A percentile compares a stretch with the other conserved stretches of the same genome.
Conservation (phyloP, 257 asterid species). For the Paulownia fortunei region DNA sequence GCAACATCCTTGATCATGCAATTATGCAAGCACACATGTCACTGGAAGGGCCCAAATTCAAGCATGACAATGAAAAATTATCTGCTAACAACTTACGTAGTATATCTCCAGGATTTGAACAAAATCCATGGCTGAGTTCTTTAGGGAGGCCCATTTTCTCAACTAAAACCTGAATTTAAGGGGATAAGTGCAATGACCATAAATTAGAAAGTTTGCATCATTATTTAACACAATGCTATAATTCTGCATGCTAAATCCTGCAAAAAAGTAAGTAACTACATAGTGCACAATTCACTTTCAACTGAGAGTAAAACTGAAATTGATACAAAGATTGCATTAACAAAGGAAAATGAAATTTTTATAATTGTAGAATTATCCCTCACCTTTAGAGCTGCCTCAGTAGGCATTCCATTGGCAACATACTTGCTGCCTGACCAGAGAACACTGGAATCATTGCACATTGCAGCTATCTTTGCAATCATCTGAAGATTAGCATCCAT, state of each 20-base stretch:
- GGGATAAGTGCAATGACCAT: no score
- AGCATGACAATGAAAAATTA: neutral
- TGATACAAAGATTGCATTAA: no score
- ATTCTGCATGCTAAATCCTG: no score
- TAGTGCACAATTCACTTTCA: no score
- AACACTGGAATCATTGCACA: conserved; percentile 61
- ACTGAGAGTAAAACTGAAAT: no score
- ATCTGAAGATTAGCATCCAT: conserved; percentile 60
- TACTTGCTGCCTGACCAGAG: conserved; percentile 13
- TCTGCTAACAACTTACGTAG: neutral
- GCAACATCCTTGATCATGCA: no score
- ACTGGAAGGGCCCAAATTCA: neutral
- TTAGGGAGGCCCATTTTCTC: conserved; percentile 74
- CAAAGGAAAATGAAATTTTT: neutral
- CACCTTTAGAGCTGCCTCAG: conserved; percentile 76
- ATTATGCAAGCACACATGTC: no score
- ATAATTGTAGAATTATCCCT: neutral
- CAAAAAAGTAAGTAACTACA: no score
- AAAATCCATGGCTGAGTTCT: neutral
- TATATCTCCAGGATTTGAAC: neutral
- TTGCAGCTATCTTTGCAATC: conserved; percentile 73
- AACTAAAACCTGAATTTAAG: conserved; percentile 53
- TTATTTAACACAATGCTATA: no score
- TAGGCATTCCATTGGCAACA: conserved; percentile 65
- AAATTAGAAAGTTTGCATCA: neutral